Conservation (phyloP, 2,329 filamentous ascomycete species). For the Claviceps digitariae region DNA sequence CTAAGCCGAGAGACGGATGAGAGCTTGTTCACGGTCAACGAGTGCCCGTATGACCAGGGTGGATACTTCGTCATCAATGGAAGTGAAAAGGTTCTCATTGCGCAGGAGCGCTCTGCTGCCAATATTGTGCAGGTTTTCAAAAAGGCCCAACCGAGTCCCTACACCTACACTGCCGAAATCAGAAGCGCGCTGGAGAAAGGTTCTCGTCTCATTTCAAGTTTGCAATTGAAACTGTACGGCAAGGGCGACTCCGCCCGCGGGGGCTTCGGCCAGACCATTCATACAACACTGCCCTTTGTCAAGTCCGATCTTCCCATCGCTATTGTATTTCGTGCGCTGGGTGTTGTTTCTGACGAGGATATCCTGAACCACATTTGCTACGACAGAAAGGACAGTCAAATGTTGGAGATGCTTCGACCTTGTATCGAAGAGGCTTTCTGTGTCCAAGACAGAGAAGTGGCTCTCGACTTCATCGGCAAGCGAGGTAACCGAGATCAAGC, state of each 20-base stretch:
- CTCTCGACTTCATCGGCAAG: constrained; percentile 90
- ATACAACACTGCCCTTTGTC: constrained; percentile 84
- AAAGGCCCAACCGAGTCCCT: constrained; percentile 85
- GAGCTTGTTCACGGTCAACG: constrained; percentile 79
- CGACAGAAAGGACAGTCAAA: constrained; percentile 85
- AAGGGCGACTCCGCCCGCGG: constrained; percentile 70
- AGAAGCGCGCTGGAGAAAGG: constrained; percentile 94
- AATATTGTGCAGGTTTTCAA: constrained; percentile 99
- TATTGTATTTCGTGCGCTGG: constrained; percentile 88
- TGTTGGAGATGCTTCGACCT: constrained; percentile 94
- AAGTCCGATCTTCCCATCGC: constrained; percentile 88
- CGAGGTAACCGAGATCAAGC: constrained; percentile 52
- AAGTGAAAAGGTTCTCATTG: constrained; percentile 95
- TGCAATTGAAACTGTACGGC: constrained; percentile 78
- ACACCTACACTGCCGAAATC: constrained; percentile 89
- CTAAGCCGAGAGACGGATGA: constrained; percentile 73
- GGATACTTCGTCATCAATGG: constrained; percentile 99
- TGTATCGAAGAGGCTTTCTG: constrained; percentile 96
- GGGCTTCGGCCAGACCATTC: constrained; percentile 75
- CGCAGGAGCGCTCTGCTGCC: constrained; percentile 90
- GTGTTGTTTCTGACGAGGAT: constrained; percentile 93
- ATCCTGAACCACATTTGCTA: constrained; percentile 98
- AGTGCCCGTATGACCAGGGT: constrained; percentile 96
- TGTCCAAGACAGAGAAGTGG: constrained; percentile 89
- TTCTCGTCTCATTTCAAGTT: constrained; percentile 82